Base-by-base conservation (phyloP, 768 basidiomycete genomes). In the Boletus rubroflammeus region DNA sequence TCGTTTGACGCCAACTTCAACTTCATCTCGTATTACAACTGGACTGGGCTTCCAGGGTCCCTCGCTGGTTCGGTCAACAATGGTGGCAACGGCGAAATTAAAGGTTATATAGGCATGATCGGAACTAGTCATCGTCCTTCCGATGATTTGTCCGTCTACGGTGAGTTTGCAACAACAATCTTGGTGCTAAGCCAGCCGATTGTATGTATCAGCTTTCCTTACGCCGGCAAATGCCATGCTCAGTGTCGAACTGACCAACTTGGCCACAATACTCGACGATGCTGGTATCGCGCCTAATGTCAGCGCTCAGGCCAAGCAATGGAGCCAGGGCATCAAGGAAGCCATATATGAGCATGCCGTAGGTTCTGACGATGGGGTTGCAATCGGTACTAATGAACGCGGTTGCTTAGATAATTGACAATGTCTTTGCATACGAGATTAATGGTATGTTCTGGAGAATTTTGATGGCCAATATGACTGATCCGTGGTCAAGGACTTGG, bases 161-260 rank as follows among this genome's bases (percentile, higher is more conserved):
- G 86, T 85, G 68, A 35, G 72, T 62, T 32, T 26, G 6, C 9
- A 21, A 38, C 7, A n/a, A 51, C 5, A 21, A 10, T 36, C 4
- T 47, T 26, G 21, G n/a, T 52, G 15, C 21, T 2, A 25, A 35
- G 8, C 40, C 13, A 19, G 25, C 50, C 25, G 19, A 60, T 47
- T 47, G 6, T 43, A n/a, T 46, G 31, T 17, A n/a, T 9, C 47
- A 88, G 88, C 88, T 5, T 91, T 88, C 69, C 74, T 88, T 54
- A 86, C 83, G 0, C 84, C 89, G 3, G 88, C 86, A 7, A 91
- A 91, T 69, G 89, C 88, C 7, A 89, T 91, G 87, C 74, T 91
- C 50, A 86, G 83, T 52, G 86, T 90, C 17, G 88, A 91, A 64
- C 69, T 90, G 40, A 70, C 62, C 8, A 74, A 88, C 60, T 66